phyloP scores from a whole-genome alignment of 192 early-diverging fungal genomes.

The Backusella australiensis region DNA sequence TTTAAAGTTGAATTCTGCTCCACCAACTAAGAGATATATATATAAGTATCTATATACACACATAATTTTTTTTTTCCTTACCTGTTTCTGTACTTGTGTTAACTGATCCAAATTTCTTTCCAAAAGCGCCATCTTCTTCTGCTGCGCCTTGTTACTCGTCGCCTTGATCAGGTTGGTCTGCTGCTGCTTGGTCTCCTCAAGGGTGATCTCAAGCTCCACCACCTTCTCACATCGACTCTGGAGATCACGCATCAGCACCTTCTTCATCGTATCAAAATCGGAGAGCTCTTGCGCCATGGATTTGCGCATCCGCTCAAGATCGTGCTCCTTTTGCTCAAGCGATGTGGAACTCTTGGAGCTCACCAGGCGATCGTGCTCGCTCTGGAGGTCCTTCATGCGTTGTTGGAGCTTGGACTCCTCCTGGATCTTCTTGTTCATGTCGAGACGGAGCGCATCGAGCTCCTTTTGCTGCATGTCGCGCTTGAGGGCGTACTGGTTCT shows the following conservation, averaged over 20 bases:
- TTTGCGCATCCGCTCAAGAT: constrained; percentile 71
- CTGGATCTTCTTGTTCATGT: constrained; percentile 68
- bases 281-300: constrained; percentile 52
- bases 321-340: constrained; percentile 57
- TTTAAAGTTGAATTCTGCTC: constrained; percentile 94
- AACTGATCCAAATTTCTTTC: constrained; percentile 97
- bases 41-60: background rate
- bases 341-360: background rate
- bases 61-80: background rate
- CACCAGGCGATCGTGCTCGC: constrained; percentile 42
- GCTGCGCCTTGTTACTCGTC: constrained; percentile 79
- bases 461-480: constrained; percentile 72
- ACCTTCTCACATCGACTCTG: constrained; percentile 97
- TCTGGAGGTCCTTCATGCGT: constrained; percentile 58
- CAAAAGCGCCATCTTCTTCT: constrained; percentile 92
- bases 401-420: constrained; percentile 60
- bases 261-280: constrained; percentile 99
- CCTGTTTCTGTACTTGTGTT: constrained; percentile 88
- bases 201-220: constrained; percentile 95
- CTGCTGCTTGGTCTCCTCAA: constrained; percentile 93
- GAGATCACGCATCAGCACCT: constrained; percentile 95
- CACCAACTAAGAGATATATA: constrained; percentile 56
- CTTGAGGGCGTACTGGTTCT: constrained; percentile 82
- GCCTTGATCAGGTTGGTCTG: constrained; percentile 82
- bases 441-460: constrained; percentile 66